phyloP scores from a whole-genome alignment of 352 stramenopile species.

The Phytophthora boehmeriae region DNA sequence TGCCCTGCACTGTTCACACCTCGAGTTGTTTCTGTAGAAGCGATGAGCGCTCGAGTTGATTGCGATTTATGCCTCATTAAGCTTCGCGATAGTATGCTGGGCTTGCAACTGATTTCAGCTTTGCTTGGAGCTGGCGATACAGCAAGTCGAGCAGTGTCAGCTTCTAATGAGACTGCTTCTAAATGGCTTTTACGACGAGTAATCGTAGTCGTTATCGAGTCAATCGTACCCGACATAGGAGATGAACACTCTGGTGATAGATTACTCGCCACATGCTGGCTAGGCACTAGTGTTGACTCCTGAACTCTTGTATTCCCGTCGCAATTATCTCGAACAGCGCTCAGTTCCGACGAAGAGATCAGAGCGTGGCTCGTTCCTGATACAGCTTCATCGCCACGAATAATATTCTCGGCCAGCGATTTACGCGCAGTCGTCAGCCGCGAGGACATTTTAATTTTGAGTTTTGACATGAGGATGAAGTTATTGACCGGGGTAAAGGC shows the following conservation, averaged over 20 bases:
- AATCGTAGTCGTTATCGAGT: constrained; percentile 14
- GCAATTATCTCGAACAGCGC: constrained; percentile 1
- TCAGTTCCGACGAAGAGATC: constrained; percentile 4
- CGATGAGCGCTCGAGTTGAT: constrained; percentile 4
- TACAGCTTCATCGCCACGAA: constrained; percentile 3
- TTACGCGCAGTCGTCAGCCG: constrained; percentile 47
- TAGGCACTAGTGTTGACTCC: constrained; percentile 8
- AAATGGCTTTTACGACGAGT: constrained; percentile 24
- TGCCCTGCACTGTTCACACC: neutral
- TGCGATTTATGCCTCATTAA: constrained; percentile 13
- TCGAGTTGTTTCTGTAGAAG: neutral
- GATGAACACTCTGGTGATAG: constrained; percentile 20
- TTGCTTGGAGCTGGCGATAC: constrained; percentile 3
- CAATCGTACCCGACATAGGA: constrained; percentile 17
- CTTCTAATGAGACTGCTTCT: constrained; percentile 1
- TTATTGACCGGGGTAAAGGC: constrained; percentile 85
- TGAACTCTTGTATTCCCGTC: neutral
- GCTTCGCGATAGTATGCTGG: neutral
- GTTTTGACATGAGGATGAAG: constrained; percentile 77
- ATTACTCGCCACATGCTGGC: constrained; percentile 8
- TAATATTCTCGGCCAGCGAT: constrained; percentile 21
- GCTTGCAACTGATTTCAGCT: neutral
- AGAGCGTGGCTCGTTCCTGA: constrained; percentile 16
- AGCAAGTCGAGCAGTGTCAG: neutral
- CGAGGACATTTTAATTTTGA: constrained; percentile 79